Conservation (phyloP, 768 basidiomycete species). For the Suillus bovinus region DNA sequence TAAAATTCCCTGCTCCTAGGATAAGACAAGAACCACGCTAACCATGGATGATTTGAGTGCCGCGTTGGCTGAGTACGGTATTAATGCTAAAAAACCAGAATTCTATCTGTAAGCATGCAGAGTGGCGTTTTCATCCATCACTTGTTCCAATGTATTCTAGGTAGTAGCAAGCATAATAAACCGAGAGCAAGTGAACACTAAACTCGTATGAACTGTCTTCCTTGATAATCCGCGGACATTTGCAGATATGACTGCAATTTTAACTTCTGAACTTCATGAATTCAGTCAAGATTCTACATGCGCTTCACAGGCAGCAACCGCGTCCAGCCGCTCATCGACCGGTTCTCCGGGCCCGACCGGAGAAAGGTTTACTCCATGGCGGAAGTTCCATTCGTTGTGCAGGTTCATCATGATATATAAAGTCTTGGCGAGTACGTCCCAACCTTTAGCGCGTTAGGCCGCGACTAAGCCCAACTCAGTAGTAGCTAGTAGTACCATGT, state of each 20-base stretch:
- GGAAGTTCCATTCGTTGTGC: background rate
- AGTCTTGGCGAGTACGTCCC: background rate
- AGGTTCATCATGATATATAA: background rate
- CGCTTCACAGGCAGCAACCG: background rate
- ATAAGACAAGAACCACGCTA: constrained; percentile 89
- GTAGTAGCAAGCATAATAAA: background rate
- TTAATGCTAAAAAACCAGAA: constrained; percentile 91
- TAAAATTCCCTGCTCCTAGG: constrained; percentile 41
- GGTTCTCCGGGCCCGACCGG: background rate
- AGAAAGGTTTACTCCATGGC: background rate
- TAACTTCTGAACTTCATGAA: background rate
- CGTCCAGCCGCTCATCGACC: background rate
- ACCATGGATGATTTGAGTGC: constrained; percentile 97
- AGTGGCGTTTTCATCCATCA: background rate
- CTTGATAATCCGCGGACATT: background rate
- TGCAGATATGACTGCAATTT: background rate
- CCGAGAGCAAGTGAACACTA: background rate
- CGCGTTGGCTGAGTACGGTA: constrained; percentile 94
- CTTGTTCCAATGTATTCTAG: background rate
- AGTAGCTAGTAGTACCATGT: too few relatives aligned
- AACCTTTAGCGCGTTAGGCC: background rate
- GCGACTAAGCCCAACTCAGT: background rate
- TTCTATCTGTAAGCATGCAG: constrained; percentile 67
- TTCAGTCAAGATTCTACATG: background rate
- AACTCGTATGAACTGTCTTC: background rate